phyloP scores from a whole-genome alignment of 2,329 filamentous ascomycete species.

The Colletotrichum sp. region DNA sequence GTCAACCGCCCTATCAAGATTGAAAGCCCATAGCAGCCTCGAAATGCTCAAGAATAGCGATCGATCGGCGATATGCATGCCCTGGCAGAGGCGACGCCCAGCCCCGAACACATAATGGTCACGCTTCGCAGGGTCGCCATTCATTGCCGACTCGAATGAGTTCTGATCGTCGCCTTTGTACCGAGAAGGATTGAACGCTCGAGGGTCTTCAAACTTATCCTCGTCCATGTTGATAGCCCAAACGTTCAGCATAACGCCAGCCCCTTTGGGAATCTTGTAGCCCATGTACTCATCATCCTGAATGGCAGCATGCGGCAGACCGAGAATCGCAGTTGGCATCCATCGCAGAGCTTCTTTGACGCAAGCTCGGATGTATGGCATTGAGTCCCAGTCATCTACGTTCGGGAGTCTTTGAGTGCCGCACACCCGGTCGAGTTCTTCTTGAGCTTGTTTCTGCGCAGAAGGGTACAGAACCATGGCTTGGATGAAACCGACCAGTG shows the following conservation, averaged over 20 bases:
- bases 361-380: conserved; percentile 52
- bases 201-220: conserved; percentile 41
- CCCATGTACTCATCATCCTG: conserved; percentile 21
- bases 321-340: conserved; percentile 44
- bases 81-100: conserved; percentile 24
- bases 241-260: conserved; percentile 25
- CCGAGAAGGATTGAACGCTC: conserved; percentile 46
- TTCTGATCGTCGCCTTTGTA: conserved; percentile 31
- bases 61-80: conserved; percentile 55
- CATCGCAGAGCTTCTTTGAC: conserved; percentile 53
- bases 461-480: conserved; percentile 49
- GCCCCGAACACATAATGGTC: conserved; percentile 35
- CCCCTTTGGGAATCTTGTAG: conserved; percentile 14
- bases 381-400: conserved; percentile 42
- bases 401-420: conserved; percentile 45
- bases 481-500: conserved; percentile 45
- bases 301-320: conserved; percentile 40
- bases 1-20: conserved; percentile 31
- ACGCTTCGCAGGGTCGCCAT: conserved; percentile 38
- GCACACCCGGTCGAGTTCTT: conserved; percentile 47
- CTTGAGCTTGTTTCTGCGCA: conserved; percentile 44
- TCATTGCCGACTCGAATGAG: conserved; percentile 6
- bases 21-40: conserved; percentile 59
- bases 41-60: conserved; percentile 52
- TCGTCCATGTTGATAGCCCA: conserved; percentile 52